Percentiles rank a stretch among this genome's conserved stretches.
Evolutionary conservation across 2,329 filamentous ascomycete genomes (phyloP).

Genomic region (Fusarium sp.): DNA sequence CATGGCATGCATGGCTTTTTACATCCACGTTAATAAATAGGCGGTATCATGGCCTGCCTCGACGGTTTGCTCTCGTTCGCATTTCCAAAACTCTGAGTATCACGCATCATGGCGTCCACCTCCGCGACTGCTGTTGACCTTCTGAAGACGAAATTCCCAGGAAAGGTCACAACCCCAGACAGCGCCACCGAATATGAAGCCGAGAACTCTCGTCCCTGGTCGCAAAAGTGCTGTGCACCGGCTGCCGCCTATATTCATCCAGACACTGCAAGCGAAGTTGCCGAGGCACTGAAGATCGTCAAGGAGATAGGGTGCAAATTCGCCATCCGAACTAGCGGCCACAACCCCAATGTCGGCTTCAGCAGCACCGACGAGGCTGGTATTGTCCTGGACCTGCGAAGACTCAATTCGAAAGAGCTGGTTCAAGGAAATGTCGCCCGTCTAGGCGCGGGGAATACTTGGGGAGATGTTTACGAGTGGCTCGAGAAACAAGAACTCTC

Average conservation of each 20-base stretch:
- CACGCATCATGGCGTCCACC: background rate
- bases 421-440: background rate
- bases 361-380: background rate
- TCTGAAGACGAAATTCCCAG: background rate
- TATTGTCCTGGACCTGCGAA: background rate
- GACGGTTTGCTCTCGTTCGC: too few relatives aligned
- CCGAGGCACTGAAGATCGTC: background rate
- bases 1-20: too few relatives aligned
- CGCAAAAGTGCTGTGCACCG: background rate
- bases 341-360: background rate
- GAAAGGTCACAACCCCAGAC: background rate
- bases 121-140: background rate
- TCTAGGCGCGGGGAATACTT: background rate
- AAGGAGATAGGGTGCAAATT: background rate
- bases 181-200: background rate
- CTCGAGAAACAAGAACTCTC: background rate
- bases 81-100: too few relatives aligned
- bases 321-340: background rate
- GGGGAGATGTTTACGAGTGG: background rate
- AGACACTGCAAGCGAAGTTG: background rate
- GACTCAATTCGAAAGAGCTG: background rate
- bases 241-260: background rate
- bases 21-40: too few relatives aligned
- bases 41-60: too few relatives aligned
- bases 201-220: background rate